phyloP scores from a whole-genome alignment of 345 rosid species.

The Hibiscus trionum region DNA sequence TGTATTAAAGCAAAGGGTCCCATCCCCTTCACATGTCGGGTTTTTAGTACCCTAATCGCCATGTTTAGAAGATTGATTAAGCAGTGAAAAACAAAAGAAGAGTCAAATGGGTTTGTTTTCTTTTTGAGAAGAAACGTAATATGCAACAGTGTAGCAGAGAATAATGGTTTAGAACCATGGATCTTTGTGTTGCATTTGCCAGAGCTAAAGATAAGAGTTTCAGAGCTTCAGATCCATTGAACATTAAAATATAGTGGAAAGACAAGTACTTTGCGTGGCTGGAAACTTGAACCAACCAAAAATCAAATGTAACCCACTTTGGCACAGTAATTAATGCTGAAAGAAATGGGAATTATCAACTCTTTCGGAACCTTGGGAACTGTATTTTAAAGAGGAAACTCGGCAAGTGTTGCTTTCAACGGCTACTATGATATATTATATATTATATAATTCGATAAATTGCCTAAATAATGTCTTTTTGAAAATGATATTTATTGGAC shows the following conservation, averaged over 20 bases:
- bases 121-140: conserved; percentile 10
- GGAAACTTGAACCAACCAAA: conserved; percentile 5
- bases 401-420: not conserved
- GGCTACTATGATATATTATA: not conserved
- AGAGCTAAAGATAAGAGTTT: not conserved
- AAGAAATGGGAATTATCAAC: not conserved
- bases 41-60: not conserved
- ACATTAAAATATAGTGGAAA: not conserved
- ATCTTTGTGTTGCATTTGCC: conserved; percentile 11
- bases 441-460: no score
- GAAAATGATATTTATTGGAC: no score
- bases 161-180: conserved; percentile 23
- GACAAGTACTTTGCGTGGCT: not conserved
- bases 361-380: not conserved
- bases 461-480: no score
- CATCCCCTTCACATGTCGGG: conserved; percentile 9
- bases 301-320: not conserved
- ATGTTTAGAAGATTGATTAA: not conserved
- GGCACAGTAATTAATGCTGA: not conserved
- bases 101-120: conserved; percentile 11
- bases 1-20: conserved; percentile 5
- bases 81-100: conserved; percentile 8
- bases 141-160: conserved; percentile 17
- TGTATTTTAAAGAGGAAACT: not conserved
- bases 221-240: conserved; percentile 10